Conservation (phyloP, 768 basidiomycete genomes). For the Ephemerocybe angulata region DNA sequence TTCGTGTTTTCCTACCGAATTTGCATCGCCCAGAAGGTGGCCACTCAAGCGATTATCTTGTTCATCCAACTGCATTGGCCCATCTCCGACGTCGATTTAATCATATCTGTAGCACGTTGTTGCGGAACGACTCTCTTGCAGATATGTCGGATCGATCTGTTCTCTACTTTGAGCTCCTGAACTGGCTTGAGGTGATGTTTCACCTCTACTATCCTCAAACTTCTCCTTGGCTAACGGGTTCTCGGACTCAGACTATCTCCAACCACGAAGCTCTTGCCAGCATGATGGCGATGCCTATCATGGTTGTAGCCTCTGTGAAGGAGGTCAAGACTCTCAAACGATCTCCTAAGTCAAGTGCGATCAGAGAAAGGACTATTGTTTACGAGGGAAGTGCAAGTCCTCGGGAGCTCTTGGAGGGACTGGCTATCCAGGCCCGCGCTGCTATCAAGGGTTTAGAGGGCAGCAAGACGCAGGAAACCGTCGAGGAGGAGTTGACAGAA, state of each 20-base stretch:
- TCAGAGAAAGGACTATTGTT: slow-evolving; percentile 76
- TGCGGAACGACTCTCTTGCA: slow-evolving; percentile 88
- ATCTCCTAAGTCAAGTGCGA: slow-evolving; percentile 41
- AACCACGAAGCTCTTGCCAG: slow-evolving; percentile 89
- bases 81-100: slow-evolving; percentile 92
- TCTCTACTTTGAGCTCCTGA: slow-evolving; percentile 84
- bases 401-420: slow-evolving; percentile 85
- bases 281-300: slow-evolving; percentile 97
- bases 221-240: neutral
- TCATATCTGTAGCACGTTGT: slow-evolving; percentile 76
- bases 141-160: slow-evolving; percentile 89
- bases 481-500: slow-evolving; percentile 72
- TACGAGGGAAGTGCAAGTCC: slow-evolving; percentile 93
- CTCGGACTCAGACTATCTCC: slow-evolving; percentile 69
- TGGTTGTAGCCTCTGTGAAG: slow-evolving; percentile 74
- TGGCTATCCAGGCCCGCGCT: slow-evolving; percentile 89
- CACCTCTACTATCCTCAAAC: neutral
- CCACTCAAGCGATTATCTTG: slow-evolving; percentile 83
- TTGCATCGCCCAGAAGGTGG: slow-evolving; percentile 72
- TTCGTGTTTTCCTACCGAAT: slow-evolving; percentile 83
- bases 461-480: slow-evolving; percentile 43
- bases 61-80: slow-evolving; percentile 88
- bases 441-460: slow-evolving; percentile 85
- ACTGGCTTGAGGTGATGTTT: slow-evolving; percentile 82
- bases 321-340: slow-evolving; percentile 55